Evolutionary conservation across 768 basidiomycete species (phyloP).

Genomic region (Gloeopeniophorella convolvens): DNA sequence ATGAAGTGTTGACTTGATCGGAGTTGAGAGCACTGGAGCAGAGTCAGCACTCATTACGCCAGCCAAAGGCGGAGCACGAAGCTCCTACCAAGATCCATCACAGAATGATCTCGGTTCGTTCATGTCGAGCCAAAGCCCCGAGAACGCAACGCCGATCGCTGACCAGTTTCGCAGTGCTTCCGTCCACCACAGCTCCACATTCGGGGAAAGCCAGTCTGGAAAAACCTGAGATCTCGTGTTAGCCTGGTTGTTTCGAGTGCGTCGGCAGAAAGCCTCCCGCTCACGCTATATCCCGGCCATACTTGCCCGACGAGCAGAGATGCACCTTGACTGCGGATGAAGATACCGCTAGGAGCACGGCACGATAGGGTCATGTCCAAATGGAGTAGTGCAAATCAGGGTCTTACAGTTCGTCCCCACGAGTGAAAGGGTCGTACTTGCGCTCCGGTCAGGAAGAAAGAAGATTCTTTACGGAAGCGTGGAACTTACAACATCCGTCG

Average conservation of each 20-base stretch:
- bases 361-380: neutral
- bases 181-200: constrained; percentile 53
- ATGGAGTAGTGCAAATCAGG: neutral
- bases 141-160: constrained; percentile 45
- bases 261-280: constrained; percentile 20
- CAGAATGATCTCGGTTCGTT: constrained; percentile 65
- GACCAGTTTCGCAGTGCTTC: constrained; percentile 54
- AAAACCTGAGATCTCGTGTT: constrained; percentile 36
- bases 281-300: constrained; percentile 69
- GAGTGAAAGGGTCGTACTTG: constrained; percentile 67
- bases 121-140: constrained; percentile 68
- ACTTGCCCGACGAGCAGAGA: constrained; percentile 68
- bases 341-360: constrained; percentile 44
- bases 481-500: constrained; percentile 51
- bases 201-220: constrained; percentile 54
- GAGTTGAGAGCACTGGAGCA: constrained; percentile 46
- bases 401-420: constrained; percentile 51
- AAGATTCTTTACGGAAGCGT: no score
- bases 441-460: no score
- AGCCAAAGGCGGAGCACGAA: neutral
- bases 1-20: constrained; percentile 47
- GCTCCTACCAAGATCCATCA: constrained; percentile 34
- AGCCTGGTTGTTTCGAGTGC: neutral
- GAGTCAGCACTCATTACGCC: no score
- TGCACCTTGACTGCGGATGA: constrained; percentile 70